Base-by-base conservation (phyloP, 208 protist species). In the Acanthamoeba lenticulata region DNA sequence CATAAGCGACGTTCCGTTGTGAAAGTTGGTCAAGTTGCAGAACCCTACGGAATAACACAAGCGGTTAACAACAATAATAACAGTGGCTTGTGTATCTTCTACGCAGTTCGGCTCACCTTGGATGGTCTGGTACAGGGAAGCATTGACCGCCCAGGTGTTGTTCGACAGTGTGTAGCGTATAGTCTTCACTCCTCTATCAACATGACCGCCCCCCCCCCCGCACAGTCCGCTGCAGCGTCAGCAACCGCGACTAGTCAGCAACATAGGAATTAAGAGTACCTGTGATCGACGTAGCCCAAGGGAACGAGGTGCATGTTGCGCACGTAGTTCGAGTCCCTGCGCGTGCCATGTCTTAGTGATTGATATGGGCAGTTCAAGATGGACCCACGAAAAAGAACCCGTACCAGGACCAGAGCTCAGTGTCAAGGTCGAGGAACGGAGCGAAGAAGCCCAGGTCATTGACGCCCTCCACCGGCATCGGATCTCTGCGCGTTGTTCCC, bases 371-470 rank as follows among this genome's bases (percentile, higher is more conserved):
- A 67, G n/a, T 21, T 5, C 7, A 34, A 34, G n/a, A n/a, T 67
- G 24, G 13, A 67, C 5, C 21, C 5, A 32, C 57, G 13, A 67
- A 67, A 7, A 67, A 67, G 27, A 29, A 67, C 11, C 17, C 9
- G 81, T 38, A 57, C 44, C 44, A 90, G 13, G 81, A 57, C 19
- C 32, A 34, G 45, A 90, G 52, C 2, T 90, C 49, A 27, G 81
- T 65, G 81, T 90, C 34, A 34, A 67, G 27, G 44, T 93, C 88
- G 38, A 93, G 55, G 60, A 79, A 77, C 2, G 88, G 88, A 6
- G 17, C 57, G 60, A 93, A 93, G 40, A 81, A 79, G 11, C 88
- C 88, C n/a, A 93, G n/a, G n/a, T 93, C 88, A 36, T 93, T 93
- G 7, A 93, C 60, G 1, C 88, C 88, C n/a, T 72, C 21, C n/a